Evolutionary conservation across 768 basidiomycete species (phyloP).

Genomic region (Phanerochaete carnosa): DNA sequence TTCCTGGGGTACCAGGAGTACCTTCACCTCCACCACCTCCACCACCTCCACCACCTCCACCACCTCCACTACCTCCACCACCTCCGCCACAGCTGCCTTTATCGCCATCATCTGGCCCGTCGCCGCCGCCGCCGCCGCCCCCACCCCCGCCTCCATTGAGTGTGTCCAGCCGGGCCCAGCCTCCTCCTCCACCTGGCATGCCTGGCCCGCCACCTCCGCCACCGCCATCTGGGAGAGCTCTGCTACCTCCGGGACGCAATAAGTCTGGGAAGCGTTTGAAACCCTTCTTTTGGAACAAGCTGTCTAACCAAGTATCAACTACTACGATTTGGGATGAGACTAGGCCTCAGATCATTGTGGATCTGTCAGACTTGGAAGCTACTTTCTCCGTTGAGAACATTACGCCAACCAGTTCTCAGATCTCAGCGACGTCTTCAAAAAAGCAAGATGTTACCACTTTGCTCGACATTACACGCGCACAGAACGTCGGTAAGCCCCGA

Average conservation of each 20-base stretch:
- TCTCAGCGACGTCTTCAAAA: slow-evolving; percentile 36
- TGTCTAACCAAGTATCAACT: slow-evolving; percentile 39
- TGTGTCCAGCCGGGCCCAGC: slow-evolving; percentile 23
- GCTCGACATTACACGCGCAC: slow-evolving; percentile 77
- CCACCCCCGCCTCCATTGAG: slow-evolving; percentile 18
- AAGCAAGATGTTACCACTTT: slow-evolving; percentile 67
- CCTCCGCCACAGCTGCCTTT: no score
- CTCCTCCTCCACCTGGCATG: slow-evolving; percentile 21
- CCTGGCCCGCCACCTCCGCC: slow-evolving; percentile 34
- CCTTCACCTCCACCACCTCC: slow-evolving; percentile 18
- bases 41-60: slow-evolving; percentile 25
- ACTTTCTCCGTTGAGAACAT: slow-evolving; percentile 62
- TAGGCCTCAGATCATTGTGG: slow-evolving; percentile 38
- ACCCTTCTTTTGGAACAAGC: slow-evolving; percentile 92
- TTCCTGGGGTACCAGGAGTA: slow-evolving; percentile 10
- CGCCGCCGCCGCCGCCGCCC: slow-evolving; percentile 37
- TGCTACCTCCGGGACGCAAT: slow-evolving; percentile 28
- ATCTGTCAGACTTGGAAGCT: slow-evolving; percentile 68
- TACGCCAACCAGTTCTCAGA: slow-evolving; percentile 40
- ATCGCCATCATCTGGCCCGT: no score
- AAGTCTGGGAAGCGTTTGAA: slow-evolving; percentile 61
- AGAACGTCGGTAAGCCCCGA: slow-evolving; percentile 64
- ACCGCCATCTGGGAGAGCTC: slow-evolving; percentile 23
- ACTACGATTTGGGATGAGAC: slow-evolving; percentile 74
- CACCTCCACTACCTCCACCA: slow-evolving; percentile 27